Evolutionary conservation across 2,329 filamentous ascomycete genomes (phyloP).

Genomic region (Passalora sequoiae): DNA sequence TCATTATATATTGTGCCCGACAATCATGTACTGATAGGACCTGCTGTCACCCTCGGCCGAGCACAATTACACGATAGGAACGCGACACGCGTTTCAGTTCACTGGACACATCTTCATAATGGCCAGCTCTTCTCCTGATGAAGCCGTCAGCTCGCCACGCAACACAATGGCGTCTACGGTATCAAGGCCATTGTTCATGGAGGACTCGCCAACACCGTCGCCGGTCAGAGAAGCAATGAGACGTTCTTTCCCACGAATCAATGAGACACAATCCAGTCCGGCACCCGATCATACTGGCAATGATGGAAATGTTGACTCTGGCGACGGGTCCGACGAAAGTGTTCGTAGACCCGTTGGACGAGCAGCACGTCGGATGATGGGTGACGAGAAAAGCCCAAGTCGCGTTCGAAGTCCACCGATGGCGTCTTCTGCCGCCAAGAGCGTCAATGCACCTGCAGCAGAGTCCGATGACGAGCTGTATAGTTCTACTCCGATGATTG

Average conservation of each 20-base stretch:
- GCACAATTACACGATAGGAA: too few species aligned
- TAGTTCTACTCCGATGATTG: constrained; percentile 25
- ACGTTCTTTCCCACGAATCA: constrained; percentile 10
- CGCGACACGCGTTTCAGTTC: too few species aligned
- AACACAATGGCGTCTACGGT: neutral
- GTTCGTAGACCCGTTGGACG: constrained; percentile 26
- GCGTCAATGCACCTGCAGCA: neutral
- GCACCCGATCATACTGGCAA: neutral
- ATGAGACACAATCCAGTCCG: neutral
- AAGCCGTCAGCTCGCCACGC: constrained; percentile 10
- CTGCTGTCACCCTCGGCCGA: too few species aligned
- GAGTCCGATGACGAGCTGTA: constrained; percentile 29
- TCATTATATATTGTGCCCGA: too few species aligned
- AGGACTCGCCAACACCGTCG: constrained; percentile 16
- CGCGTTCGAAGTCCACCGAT: neutral
- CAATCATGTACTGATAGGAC: too few species aligned
- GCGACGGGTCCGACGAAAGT: constrained; percentile 22
- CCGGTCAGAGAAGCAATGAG: constrained; percentile 9
- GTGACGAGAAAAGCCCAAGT: constrained; percentile 4
- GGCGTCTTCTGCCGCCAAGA: neutral
- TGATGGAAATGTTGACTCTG: constrained; percentile 4
- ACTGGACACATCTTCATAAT: too few species aligned
- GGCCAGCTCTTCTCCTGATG: neutral
- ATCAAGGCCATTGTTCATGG: constrained; percentile 9
- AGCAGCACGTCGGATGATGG: constrained; percentile 31